These are phyloP conservation scores for Cyclostephanos invisitatus DNA, from an alignment of 108 stramenopile species.

Conservation along the genomic window DNA sequence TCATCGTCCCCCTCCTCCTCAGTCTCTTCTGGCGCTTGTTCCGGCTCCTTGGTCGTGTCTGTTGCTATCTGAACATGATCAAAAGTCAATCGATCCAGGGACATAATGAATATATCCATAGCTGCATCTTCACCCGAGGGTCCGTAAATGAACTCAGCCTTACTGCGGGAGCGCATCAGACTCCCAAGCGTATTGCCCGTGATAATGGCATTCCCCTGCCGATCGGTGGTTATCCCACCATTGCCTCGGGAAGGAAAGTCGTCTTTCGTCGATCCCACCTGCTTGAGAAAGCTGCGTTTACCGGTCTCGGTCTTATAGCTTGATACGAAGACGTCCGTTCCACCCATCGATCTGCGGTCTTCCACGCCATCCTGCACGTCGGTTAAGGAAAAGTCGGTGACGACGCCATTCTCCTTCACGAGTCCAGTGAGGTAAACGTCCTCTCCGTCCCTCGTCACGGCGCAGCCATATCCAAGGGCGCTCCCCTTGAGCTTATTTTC, in stretches of 20 bases:
- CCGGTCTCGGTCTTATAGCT: constrained; percentile 48
- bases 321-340: constrained; percentile 57
- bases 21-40: background rate
- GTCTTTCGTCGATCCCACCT: constrained; percentile 53
- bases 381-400: constrained; percentile 33
- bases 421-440: constrained; percentile 62
- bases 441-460: constrained; percentile 59
- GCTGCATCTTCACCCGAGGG: constrained; percentile 20
- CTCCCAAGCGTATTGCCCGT: constrained; percentile 56
- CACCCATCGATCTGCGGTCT: constrained; percentile 28
- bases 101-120: constrained; percentile 59
- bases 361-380: constrained; percentile 4
- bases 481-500: constrained; percentile 24
- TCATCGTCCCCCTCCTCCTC: background rate
- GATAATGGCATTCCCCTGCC: constrained; percentile 53
- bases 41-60: constrained; percentile 7
- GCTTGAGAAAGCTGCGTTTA: constrained; percentile 39
- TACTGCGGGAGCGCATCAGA: constrained; percentile 44
- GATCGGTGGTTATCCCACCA: constrained; percentile 50
- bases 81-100: constrained; percentile 42
- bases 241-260: constrained; percentile 56
- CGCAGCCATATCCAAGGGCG: constrained; percentile 58
- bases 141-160: constrained; percentile 38
- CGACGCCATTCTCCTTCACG: constrained; percentile 54
- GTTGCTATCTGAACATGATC: constrained; percentile 30